These are phyloP conservation scores for Glycine tomentella DNA, from an alignment of 306 rosid genomes.

Conservation along the genomic window DNA sequence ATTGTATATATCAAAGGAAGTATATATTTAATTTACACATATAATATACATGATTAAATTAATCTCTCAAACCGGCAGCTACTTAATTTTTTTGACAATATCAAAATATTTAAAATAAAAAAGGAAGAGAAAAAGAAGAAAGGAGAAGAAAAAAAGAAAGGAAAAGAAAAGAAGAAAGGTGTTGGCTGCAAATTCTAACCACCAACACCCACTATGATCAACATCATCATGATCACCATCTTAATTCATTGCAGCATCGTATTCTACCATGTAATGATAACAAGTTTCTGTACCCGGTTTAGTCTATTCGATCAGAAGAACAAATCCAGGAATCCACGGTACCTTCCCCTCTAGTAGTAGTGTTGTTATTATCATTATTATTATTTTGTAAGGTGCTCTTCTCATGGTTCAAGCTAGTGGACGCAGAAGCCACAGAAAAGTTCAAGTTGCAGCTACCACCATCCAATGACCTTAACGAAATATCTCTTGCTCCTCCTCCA, in stretches of 20 bases:
- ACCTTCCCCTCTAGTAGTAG: constrained; percentile 61
- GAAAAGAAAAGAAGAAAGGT: constrained; percentile 26
- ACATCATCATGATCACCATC: constrained; percentile 43
- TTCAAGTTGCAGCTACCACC: constrained; percentile 57
- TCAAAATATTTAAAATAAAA: constrained; percentile 28
- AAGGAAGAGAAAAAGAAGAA: neutral
- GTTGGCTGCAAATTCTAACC: constrained; percentile 56
- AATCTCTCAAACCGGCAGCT: constrained; percentile 33
- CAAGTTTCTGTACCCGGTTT: constrained; percentile 39
- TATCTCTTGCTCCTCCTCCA: neutral
- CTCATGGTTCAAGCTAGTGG: constrained; percentile 56
- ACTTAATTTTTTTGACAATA: constrained; percentile 16
- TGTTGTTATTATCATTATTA: neutral
- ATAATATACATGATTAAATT: constrained; percentile 48
- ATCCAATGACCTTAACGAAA: neutral
- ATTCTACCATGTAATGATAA: constrained; percentile 53
- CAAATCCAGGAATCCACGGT: constrained; percentile 78
- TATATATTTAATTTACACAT: constrained; percentile 33
- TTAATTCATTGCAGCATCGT: constrained; percentile 48
- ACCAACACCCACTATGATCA: constrained; percentile 47
- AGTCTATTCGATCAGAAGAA: constrained; percentile 58
- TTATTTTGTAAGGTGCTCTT: constrained; percentile 52
- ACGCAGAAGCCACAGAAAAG: constrained; percentile 45
- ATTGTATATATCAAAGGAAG: constrained; percentile 35
- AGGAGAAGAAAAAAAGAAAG: neutral